Evolutionary conservation across 2,329 filamentous ascomycete species (phyloP).

Genomic region (Chalara sp.): DNA sequence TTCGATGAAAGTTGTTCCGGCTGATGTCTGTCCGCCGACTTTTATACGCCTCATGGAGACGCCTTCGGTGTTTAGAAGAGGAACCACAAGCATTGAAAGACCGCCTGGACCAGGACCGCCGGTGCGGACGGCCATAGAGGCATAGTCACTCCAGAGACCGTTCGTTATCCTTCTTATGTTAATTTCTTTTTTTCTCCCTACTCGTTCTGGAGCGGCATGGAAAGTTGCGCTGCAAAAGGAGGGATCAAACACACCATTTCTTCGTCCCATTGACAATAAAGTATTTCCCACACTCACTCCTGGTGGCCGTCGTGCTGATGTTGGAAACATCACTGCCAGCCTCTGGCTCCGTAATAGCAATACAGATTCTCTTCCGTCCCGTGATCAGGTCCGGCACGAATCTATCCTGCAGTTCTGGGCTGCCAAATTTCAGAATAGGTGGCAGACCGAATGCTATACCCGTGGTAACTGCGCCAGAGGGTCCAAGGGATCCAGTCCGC

Average conservation of each 20-base stretch:
- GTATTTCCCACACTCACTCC: constrained; percentile 54
- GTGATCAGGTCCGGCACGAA: constrained; percentile 63
- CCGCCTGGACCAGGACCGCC: constrained; percentile 55
- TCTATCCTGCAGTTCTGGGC: constrained; percentile 51
- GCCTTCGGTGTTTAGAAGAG: constrained; percentile 59
- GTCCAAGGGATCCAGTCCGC: constrained; percentile 57
- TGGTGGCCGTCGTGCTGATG: constrained; percentile 60
- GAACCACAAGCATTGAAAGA: constrained; percentile 62
- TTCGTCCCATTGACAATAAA: constrained; percentile 71
- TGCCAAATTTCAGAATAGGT: constrained; percentile 64
- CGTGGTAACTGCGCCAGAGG: constrained; percentile 57
- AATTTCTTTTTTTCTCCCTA: not conserved
- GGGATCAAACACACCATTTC: constrained; percentile 50
- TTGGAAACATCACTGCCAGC: constrained; percentile 70
- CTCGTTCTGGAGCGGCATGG: not conserved
- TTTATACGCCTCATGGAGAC: constrained; percentile 63
- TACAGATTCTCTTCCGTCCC: constrained; percentile 61
- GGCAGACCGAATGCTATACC: constrained; percentile 69
- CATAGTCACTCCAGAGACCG: constrained; percentile 62
- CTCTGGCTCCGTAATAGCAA: constrained; percentile 73
- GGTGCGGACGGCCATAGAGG: constrained; percentile 67
- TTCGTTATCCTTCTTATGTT: constrained; percentile 52
- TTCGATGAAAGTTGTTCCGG: constrained; percentile 70
- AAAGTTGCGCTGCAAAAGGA: not conserved
- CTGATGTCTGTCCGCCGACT: constrained; percentile 56